Evolutionary conservation across 1,284 basidiomycete genomes (phyloP).

Genomic region (Paramarasmius palmivorus): DNA sequence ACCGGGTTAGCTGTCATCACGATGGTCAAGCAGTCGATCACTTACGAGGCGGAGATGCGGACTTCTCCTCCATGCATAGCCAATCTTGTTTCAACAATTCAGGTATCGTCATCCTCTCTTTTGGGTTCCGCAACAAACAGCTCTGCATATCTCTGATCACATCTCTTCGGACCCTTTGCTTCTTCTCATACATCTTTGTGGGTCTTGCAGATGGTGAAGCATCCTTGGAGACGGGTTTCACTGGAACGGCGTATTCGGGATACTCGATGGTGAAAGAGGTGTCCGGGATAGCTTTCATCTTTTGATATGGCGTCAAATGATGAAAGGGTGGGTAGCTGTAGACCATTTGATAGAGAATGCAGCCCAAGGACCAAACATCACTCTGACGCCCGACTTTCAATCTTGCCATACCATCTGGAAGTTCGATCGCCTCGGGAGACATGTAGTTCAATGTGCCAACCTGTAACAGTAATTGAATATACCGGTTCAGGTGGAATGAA

Average conservation of each 20-base stretch:
- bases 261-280: slow-evolving; percentile 72
- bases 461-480: slow-evolving; percentile 35
- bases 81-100: slow-evolving; percentile 68
- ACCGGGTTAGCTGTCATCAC: slow-evolving; percentile 23
- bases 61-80: slow-evolving; percentile 55
- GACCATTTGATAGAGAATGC: slow-evolving; percentile 98
- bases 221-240: slow-evolving; percentile 38
- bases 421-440: slow-evolving; percentile 91
- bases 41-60: slow-evolving; percentile 16
- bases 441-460: slow-evolving; percentile 96
- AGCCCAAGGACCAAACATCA: slow-evolving; percentile 97
- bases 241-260: slow-evolving; percentile 63
- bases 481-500: slow-evolving; percentile 2
- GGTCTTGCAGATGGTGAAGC: slow-evolving; percentile 30
- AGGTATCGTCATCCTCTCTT: slow-evolving; percentile 82
- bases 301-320: slow-evolving; percentile 78
- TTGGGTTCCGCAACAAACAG: slow-evolving; percentile 74
- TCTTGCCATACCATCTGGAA: slow-evolving; percentile 74
- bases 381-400: slow-evolving; percentile 85
- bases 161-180: slow-evolving; percentile 62
- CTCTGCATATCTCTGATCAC: slow-evolving; percentile 75
- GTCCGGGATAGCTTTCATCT: slow-evolving; percentile 88
- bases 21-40: slow-evolving; percentile 25
- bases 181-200: slow-evolving; percentile 62
- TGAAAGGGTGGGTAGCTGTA: slow-evolving; percentile 95